Conservation (phyloP, 345 rosid species). For the Euphorbia lathyris region DNA sequence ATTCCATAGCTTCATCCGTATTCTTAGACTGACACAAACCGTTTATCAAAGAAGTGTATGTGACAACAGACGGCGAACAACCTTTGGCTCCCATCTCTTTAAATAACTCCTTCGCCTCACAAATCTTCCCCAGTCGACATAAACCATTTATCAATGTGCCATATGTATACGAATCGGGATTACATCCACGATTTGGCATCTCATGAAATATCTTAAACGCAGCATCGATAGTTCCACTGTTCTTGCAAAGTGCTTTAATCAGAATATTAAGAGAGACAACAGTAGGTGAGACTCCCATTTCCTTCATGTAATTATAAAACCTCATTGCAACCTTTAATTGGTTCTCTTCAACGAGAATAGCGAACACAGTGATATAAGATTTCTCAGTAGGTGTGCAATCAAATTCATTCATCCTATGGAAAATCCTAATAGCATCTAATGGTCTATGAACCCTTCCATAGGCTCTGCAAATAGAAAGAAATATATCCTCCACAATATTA, state of each 20-base stretch:
- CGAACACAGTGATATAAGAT: conserved; percentile 54
- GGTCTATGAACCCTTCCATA: conserved; percentile 80
- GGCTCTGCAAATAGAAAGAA: conserved; percentile 69
- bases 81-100: conserved; percentile 69
- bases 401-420: conserved; percentile 65
- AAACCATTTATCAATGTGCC: conserved; percentile 88
- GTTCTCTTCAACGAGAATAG: conserved; percentile 76
- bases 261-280: conserved; percentile 76
- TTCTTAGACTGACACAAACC: conserved; percentile 63
- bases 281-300: conserved; percentile 50
- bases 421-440: conserved; percentile 60
- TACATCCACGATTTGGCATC: conserved; percentile 68
- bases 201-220: conserved; percentile 70
- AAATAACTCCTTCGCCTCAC: conserved; percentile 67
- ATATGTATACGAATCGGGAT: conserved; percentile 79
- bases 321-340: conserved; percentile 57
- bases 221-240: conserved; percentile 54
- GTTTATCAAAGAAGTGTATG: conserved; percentile 68
- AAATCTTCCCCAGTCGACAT: conserved; percentile 57
- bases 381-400: conserved; percentile 53
- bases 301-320: conserved; percentile 70
- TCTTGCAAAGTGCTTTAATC: conserved; percentile 84
- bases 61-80: conserved; percentile 76
- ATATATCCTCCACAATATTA: conserved; percentile 46
- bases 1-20: conserved; percentile 56